Conservation (phyloP, 495 filamentous ascomycete genomes). For the Ascobolus immersus region DNA sequence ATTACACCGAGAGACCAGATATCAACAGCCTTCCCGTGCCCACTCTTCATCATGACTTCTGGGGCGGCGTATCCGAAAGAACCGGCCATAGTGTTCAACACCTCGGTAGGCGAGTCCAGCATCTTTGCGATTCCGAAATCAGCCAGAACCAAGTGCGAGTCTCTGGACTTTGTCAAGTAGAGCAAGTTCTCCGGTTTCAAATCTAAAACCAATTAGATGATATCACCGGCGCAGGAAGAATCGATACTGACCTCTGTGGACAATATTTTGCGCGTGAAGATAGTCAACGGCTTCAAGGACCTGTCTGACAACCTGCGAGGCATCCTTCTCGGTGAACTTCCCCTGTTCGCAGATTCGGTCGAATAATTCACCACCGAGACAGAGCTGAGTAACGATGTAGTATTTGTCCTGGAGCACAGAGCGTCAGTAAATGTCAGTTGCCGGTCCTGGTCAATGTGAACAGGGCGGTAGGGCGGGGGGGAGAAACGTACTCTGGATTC, state of each 20-base stretch:
- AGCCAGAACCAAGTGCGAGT: conserved; percentile 74
- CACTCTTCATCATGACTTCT: conserved; percentile 93
- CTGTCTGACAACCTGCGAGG: conserved; percentile 84
- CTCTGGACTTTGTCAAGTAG: conserved; percentile 50
- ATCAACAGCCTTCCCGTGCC: conserved; percentile 95
- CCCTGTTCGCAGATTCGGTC: conserved; percentile 96
- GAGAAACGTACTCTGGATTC: conserved; percentile 49
- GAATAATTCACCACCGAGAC: conserved; percentile 89
- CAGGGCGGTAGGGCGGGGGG: too few relatives aligned
- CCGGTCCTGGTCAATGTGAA: not conserved
- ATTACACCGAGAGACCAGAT: conserved; percentile 99
- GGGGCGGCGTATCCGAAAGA: conserved; percentile 96
- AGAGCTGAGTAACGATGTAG: conserved; percentile 95
- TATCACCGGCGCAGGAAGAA: not conserved
- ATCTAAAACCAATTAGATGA: conserved; percentile 27
- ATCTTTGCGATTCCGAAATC: conserved; percentile 99
- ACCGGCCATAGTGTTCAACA: conserved; percentile 93
- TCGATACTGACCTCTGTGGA: conserved; percentile 53
- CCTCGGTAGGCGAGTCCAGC: conserved; percentile 67
- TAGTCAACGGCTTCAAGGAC: conserved; percentile 88
- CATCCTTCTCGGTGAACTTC: conserved; percentile 97
- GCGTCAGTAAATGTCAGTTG: not conserved
- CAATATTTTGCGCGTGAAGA: conserved; percentile 80
- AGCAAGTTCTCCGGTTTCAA: conserved; percentile 96
- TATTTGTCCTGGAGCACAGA: conserved; percentile 99